Evolutionary conservation across 2,329 filamentous ascomycete species (phyloP).

Genomic region (Beauveria sp.): DNA sequence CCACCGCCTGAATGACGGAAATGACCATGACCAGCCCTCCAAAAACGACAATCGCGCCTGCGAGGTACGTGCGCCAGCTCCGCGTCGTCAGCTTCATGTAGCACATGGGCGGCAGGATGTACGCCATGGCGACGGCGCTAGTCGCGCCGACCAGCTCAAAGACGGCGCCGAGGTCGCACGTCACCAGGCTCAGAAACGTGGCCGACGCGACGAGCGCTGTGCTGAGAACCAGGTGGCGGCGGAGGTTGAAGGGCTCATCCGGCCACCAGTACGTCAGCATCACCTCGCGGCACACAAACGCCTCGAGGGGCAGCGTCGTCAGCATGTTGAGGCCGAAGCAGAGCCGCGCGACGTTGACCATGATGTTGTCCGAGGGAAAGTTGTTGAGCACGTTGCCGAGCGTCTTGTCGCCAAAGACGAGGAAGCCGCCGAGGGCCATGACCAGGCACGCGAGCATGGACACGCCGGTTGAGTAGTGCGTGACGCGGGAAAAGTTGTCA

Average conservation of each 20-base stretch:
- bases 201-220: constrained; percentile 73
- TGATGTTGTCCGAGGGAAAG: constrained; percentile 79
- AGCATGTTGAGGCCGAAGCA: constrained; percentile 99
- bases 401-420: constrained; percentile 88
- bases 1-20: constrained; percentile 63
- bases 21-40: constrained; percentile 75
- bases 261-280: constrained; percentile 79
- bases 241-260: constrained; percentile 68
- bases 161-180: constrained; percentile 87
- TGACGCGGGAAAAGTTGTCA: constrained; percentile 87
- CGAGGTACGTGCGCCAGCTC: constrained; percentile 65
- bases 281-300: constrained; percentile 94
- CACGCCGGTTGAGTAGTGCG: constrained; percentile 84
- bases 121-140: constrained; percentile 86
- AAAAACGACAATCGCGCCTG: constrained; percentile 67
- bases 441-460: constrained; percentile 87
- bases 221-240: constrained; percentile 80
- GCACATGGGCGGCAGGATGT: constrained; percentile 89
- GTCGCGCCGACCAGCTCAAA: constrained; percentile 96
- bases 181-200: constrained; percentile 70
- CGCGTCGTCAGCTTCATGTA: constrained; percentile 85
- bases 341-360: constrained; percentile 90
- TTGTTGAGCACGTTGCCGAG: constrained; percentile 97
- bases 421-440: constrained; percentile 82
- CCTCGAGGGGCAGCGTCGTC: constrained; percentile 90